Percentiles rank a stretch among this genome's conserved stretches.
Conservation (phyloP, 108 stramenopile species). For the Skeletonema costatum region DNA sequence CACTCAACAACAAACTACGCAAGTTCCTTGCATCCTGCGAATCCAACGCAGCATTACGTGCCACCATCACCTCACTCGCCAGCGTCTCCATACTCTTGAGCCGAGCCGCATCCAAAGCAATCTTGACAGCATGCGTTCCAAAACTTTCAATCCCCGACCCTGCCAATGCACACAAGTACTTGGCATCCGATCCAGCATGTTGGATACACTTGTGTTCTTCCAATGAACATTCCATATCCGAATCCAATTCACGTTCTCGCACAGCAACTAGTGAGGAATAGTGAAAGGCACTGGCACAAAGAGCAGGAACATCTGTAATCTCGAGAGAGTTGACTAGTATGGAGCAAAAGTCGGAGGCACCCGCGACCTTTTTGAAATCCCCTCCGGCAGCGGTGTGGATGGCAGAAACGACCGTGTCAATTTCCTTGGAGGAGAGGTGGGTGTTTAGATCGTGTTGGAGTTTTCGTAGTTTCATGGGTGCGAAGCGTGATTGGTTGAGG, state of each 20-base stretch:
- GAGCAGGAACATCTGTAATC: constrained; percentile 62
- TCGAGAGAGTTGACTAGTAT: constrained; percentile 80
- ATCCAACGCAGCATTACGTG: constrained; percentile 16
- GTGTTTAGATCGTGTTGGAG: constrained; percentile 30
- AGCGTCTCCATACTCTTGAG: constrained; percentile 74
- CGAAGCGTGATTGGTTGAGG: constrained; percentile 9
- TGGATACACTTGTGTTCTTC: constrained; percentile 21
- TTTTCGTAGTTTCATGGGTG: constrained; percentile 18
- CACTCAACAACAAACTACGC: constrained; percentile 58
- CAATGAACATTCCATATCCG: constrained; percentile 3
- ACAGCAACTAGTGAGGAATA: constrained; percentile 56
- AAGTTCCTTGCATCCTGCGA: constrained; percentile 54
- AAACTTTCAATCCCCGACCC: constrained; percentile 43
- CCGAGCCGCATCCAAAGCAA: constrained; percentile 71
- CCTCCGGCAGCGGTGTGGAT: constrained; percentile 60
- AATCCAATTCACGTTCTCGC: constrained; percentile 22
- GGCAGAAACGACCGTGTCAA: constrained; percentile 49
- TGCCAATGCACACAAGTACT: constrained; percentile 46
- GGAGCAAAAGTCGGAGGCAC: constrained; percentile 76
- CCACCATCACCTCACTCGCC: constrained; percentile 28
- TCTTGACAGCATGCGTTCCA: constrained; percentile 55
- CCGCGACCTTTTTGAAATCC: constrained; percentile 61
- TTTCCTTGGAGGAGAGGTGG: constrained; percentile 35
- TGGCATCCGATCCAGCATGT: constrained; percentile 9
- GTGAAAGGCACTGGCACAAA: constrained; percentile 76